Percentiles rank a stretch among this genome's conserved stretches.
These are phyloP conservation scores for Blepharisma undulans DNA, from an alignment of 169 alveolate species.

Conservation along the genomic window DNA sequence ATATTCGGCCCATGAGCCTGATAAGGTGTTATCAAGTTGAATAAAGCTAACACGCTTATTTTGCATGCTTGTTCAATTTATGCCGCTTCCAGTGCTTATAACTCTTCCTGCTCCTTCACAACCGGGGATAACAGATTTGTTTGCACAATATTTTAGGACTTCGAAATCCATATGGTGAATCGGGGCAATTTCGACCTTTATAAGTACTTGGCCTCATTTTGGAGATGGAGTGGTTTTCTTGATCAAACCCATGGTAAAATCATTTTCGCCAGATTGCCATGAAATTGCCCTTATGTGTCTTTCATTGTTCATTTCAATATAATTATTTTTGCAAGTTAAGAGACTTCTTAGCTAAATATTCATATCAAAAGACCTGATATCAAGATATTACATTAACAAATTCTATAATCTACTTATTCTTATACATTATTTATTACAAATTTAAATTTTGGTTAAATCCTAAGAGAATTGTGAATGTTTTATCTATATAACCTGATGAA, in stretches of 20 bases:
- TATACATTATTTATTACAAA: too few species aligned
- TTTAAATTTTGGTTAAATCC: too few species aligned
- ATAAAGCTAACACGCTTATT: conserved; percentile 1
- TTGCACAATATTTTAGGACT: background rate
- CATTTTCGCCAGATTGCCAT: background rate
- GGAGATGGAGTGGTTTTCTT: background rate
- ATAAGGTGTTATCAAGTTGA: background rate
- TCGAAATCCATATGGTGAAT: conserved; percentile 13
- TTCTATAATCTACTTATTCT: too few species aligned
- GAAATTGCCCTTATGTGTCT: background rate
- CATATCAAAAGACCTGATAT: too few species aligned
- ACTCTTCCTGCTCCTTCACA: conserved; percentile 30
- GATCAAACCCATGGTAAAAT: background rate
- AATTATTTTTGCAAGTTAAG: background rate
- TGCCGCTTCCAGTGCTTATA: background rate
- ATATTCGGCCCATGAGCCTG: background rate
- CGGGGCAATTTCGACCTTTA: conserved; percentile 24
- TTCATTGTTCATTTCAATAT: background rate
- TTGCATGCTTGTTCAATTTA: background rate
- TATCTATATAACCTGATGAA: background rate
- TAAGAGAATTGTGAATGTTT: background rate
- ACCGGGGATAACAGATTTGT: background rate
- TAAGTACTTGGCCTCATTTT: conserved; percentile 26
- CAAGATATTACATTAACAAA: too few species aligned
- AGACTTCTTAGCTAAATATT: background rate